These are phyloP conservation scores for Nematodospora anomalae DNA, from an alignment of 1,139 yeast species.

Conservation along the genomic window DNA sequence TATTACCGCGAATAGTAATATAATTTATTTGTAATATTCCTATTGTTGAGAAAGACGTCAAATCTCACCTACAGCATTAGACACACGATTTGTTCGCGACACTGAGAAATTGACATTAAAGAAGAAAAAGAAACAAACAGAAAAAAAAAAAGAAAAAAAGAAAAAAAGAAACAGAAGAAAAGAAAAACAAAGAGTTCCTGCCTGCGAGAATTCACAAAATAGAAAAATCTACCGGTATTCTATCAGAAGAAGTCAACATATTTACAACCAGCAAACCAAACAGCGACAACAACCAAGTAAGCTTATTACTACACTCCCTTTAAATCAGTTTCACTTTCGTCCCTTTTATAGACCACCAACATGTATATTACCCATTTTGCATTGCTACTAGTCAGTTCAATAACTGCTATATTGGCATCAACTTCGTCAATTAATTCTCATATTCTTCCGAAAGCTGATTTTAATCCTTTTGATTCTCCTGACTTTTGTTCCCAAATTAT, in stretches of 20 bases:
- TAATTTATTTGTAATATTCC: too few species aligned
- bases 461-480: slow-evolving; percentile 44
- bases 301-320: too few species aligned
- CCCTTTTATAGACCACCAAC: background rate
- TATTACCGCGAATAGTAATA: too few species aligned
- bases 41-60: too few species aligned
- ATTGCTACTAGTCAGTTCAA: slow-evolving; percentile 11
- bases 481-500: slow-evolving; percentile 50
- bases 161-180: background rate
- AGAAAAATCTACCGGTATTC: too few species aligned
- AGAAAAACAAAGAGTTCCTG: background rate
- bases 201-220: too few species aligned
- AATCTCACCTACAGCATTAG: too few species aligned
- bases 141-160: background rate
- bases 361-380: slow-evolving; percentile 5
- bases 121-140: background rate
- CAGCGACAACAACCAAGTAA: background rate
- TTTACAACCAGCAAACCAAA: background rate
- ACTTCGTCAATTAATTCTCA: slow-evolving; percentile 8
- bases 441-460: slow-evolving; percentile 14
- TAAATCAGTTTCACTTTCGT: too few species aligned
- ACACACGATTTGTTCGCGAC: too few species aligned
- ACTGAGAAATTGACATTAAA: background rate
- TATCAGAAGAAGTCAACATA: too few species aligned
- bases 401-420: slow-evolving; percentile 6